phyloP scores from a whole-genome alignment of 2,329 filamentous ascomycete genomes.

The Trichoderma harzianum region DNA sequence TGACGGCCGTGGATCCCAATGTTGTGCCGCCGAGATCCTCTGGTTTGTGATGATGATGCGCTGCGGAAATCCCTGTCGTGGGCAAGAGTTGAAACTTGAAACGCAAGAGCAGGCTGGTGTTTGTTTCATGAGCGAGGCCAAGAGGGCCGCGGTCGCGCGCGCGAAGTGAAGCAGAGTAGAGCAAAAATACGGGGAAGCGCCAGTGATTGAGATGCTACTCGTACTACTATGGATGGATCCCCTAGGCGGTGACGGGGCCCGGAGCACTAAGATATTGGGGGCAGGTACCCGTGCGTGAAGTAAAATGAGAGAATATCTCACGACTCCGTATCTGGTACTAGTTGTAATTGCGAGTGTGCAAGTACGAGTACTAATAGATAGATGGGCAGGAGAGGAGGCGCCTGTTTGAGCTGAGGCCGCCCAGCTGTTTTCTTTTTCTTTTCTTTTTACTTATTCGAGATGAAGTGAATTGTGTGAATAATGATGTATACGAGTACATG shows the following conservation, averaged over 20 bases:
- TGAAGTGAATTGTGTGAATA: neutral
- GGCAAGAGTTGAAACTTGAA: neutral
- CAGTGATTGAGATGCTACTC: neutral
- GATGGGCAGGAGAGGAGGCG: neutral
- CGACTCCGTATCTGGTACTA: neutral
- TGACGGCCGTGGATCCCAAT: constrained; percentile 9
- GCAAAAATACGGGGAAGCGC: constrained; percentile 2
- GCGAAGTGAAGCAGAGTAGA: neutral
- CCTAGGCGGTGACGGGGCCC: constrained; percentile 6
- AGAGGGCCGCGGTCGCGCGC: neutral
- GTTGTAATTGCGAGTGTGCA: neutral
- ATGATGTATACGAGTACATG: neutral
- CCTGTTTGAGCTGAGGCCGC: neutral
- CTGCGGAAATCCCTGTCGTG: neutral
- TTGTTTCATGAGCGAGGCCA: constrained; percentile 1
- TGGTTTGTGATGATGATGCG: neutral
- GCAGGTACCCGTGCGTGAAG: constrained; percentile 9
- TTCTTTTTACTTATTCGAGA: neutral
- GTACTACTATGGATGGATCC: neutral
- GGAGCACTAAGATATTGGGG: constrained; percentile 3
- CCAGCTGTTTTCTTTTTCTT: neutral
- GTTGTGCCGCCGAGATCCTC: constrained; percentile 1
- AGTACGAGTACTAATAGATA: neutral
- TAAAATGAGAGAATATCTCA: constrained; percentile 14
- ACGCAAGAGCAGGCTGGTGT: neutral